phyloP scores from a whole-genome alignment of 2,329 filamentous ascomycete species.

The Claviceps maximensis region DNA sequence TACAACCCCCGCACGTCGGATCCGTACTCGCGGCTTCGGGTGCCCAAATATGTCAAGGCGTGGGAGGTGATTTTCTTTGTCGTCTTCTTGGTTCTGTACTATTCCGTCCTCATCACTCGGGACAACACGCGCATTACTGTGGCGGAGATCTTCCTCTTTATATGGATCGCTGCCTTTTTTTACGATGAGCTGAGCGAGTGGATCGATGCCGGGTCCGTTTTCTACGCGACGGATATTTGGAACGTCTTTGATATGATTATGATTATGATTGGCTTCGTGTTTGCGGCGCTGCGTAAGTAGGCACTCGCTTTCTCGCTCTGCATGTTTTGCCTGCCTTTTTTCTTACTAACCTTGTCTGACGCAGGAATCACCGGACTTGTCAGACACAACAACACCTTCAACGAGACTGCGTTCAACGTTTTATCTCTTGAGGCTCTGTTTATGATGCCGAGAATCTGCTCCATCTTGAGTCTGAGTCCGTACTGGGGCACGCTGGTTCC shows the following conservation, averaged over 20 bases:
- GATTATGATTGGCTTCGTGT: slow-evolving; percentile 57
- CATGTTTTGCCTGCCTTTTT: background rate
- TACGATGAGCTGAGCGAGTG: slow-evolving; percentile 82
- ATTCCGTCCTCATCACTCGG: slow-evolving; percentile 67
- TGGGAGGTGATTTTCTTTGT: slow-evolving; percentile 76
- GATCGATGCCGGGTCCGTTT: slow-evolving; percentile 72
- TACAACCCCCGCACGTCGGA: slow-evolving; percentile 58
- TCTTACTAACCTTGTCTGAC: background rate
- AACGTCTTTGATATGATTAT: slow-evolving; percentile 62
- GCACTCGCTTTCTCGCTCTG: background rate
- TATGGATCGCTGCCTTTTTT: slow-evolving; percentile 79
- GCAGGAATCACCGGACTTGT: slow-evolving; percentile 24
- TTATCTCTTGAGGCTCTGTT: slow-evolving; percentile 79
- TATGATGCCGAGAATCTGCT: slow-evolving; percentile 79
- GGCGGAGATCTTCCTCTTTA: slow-evolving; percentile 60
- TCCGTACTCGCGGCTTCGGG: slow-evolving; percentile 60
- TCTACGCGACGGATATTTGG: slow-evolving; percentile 77
- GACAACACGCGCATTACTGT: slow-evolving; percentile 52
- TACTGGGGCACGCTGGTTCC: slow-evolving; percentile 87
- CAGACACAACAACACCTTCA: slow-evolving; percentile 46
- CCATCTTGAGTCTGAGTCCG: slow-evolving; percentile 71
- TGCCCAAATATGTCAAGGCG: slow-evolving; percentile 72
- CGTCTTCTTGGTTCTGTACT: slow-evolving; percentile 67
- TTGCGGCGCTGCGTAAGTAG: slow-evolving; percentile 55
- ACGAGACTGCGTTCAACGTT: slow-evolving; percentile 77